phyloP scores from a whole-genome alignment of 805 yeast species.

The Metschnikowia corniflorae region DNA sequence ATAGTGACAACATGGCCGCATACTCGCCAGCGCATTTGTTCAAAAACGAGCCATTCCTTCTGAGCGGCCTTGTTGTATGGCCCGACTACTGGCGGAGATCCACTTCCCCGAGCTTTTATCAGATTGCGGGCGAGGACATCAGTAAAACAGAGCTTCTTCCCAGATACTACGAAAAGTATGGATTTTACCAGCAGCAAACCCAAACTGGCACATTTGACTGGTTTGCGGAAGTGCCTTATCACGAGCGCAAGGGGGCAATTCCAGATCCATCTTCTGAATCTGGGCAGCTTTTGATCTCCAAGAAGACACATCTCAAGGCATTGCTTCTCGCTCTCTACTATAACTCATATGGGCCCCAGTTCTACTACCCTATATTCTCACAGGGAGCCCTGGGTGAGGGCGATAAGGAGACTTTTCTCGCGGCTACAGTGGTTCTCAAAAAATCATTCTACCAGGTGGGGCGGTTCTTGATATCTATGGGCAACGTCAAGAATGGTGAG shows the following conservation, averaged over 20 bases:
- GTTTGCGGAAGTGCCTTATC: conserved; percentile 40
- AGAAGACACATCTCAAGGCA: conserved; percentile 53
- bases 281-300: conserved; percentile 62
- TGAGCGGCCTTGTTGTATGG: conserved; percentile 63
- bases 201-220: conserved; percentile 8
- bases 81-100: conserved; percentile 90
- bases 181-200: conserved; percentile 12
- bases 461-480: conserved; percentile 49
- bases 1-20: conserved; percentile 74
- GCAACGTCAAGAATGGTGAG: conserved; percentile 36
- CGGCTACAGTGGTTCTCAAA: conserved; percentile 55
- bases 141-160: conserved; percentile 29
- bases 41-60: conserved; percentile 50
- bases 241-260: conserved; percentile 64
- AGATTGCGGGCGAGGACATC: conserved; percentile 54
- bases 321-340: conserved; percentile 61
- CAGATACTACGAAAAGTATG: conserved; percentile 28
- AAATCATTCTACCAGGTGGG: conserved; percentile 54
- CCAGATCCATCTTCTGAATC: conserved; percentile 70
- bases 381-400: conserved; percentile 67
- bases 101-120: conserved; percentile 69
- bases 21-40: conserved; percentile 61
- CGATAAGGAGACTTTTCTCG: conserved; percentile 73
- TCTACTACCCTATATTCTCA: conserved; percentile 40
- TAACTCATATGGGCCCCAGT: conserved; percentile 49